phyloP scores from a whole-genome alignment of 176 grass and related monocot species.

The Eremochloa ophiuroides region DNA sequence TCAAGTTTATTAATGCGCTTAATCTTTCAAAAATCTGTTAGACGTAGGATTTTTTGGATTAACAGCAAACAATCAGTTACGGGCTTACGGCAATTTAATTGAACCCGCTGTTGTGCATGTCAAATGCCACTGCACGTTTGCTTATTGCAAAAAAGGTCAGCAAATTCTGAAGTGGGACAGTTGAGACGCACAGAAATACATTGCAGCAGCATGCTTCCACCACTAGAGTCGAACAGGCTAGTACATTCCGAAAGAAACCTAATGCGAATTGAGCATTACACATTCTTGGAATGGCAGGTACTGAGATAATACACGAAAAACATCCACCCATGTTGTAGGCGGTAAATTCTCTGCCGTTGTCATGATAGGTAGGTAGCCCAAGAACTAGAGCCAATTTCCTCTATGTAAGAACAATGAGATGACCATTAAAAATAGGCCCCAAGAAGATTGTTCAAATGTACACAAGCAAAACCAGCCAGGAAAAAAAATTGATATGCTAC shows the following conservation, averaged over 20 bases:
- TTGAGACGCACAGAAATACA: not conserved
- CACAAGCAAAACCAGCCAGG: constrained; percentile 3
- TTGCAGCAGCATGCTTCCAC: not conserved
- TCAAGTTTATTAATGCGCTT: not conserved
- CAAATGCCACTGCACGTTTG: not conserved
- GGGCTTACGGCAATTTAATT: not conserved
- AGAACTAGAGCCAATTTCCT: constrained; percentile 9
- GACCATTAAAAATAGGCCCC: constrained; percentile 29
- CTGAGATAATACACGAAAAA: not conserved
- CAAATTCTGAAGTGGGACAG: not conserved
- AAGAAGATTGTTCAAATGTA: constrained; percentile 43
- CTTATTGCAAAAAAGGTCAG: not conserved
- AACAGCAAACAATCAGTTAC: not conserved
- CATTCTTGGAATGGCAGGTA: not conserved
- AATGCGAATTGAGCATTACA: not conserved
- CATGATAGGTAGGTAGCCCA: not conserved
- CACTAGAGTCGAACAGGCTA: not conserved
- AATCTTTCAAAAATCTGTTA: not conserved
- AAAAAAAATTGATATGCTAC: constrained; percentile 43
- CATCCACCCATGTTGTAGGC: not conserved
- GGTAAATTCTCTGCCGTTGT: not conserved
- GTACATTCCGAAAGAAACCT: not conserved
- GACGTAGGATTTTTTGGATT: not conserved
- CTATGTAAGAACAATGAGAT: constrained; percentile 29
- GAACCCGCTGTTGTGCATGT: not conserved